These are phyloP conservation scores for Sporothrix pallida DNA, from an alignment of 2,329 filamentous ascomycete genomes.

Conservation along the genomic window DNA sequence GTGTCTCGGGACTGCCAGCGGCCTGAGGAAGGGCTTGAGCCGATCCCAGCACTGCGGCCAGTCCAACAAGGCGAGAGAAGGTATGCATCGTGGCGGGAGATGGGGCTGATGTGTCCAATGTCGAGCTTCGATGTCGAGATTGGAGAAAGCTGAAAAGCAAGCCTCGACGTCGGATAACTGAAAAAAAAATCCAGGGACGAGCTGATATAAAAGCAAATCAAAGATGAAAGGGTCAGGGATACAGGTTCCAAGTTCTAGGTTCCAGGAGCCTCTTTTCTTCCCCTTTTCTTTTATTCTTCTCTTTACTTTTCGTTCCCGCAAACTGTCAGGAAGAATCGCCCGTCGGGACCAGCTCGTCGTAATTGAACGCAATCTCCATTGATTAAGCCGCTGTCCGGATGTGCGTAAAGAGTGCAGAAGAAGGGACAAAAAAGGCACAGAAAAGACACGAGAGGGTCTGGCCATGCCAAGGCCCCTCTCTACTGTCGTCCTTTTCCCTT, in stretches of 20 bases:
- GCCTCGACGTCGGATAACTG: no score
- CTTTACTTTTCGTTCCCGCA: background rate
- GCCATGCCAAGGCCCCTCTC: background rate
- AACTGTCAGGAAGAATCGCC: background rate
- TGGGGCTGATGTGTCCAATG: background rate
- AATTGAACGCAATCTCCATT: constrained; percentile 24
- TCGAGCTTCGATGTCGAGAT: background rate
- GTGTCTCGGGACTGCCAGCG: background rate
- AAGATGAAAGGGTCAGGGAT: background rate
- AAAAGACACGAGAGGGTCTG: background rate
- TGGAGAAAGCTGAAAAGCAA: background rate
- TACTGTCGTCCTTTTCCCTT: background rate
- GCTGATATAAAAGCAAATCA: background rate
- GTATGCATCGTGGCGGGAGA: background rate
- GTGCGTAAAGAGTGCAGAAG: background rate
- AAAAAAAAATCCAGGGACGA: background rate
- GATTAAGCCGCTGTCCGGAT: constrained; percentile 18
- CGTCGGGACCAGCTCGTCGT: constrained; percentile 10
- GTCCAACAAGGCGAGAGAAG: background rate
- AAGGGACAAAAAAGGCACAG: background rate
- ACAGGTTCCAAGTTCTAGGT: background rate
- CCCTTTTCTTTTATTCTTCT: no score
- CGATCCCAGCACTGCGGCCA: background rate
- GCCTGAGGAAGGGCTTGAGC: background rate
- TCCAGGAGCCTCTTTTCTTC: background rate